These are phyloP conservation scores for Coemansia nantahalensis DNA, from an alignment of 192 early-diverging fungal genomes.

Conservation along the genomic window DNA sequence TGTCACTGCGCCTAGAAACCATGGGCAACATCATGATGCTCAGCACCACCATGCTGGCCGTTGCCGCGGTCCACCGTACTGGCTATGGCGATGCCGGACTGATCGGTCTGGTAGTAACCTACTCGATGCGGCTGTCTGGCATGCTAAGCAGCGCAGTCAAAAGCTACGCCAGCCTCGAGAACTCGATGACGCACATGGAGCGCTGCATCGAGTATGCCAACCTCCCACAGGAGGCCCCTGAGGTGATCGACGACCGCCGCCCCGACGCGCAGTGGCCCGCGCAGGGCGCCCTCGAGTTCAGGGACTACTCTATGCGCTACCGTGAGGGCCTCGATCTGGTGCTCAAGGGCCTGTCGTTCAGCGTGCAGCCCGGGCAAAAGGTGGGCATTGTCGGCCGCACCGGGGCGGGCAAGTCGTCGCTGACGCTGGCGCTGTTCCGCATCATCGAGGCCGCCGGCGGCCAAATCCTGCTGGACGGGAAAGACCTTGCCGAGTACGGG, in stretches of 20 bases:
- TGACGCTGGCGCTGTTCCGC: constrained; percentile 73
- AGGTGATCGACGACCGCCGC: constrained; percentile 28
- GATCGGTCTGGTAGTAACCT: constrained; percentile 75
- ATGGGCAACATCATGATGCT: constrained; percentile 78
- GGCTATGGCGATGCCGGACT: constrained; percentile 57
- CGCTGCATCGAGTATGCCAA: constrained; percentile 53
- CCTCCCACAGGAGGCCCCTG: constrained; percentile 37
- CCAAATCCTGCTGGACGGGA: constrained; percentile 71
- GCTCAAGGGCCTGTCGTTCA: constrained; percentile 43
- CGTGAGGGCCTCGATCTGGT: constrained; percentile 55
- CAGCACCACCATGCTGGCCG: constrained; percentile 68
- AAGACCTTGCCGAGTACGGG: constrained; percentile 71
- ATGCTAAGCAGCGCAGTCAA: constrained; percentile 72
- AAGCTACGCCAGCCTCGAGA: constrained; percentile 69
- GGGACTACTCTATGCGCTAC: constrained; percentile 55
- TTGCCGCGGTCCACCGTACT: constrained; percentile 57
- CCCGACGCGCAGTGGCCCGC: constrained; percentile 54
- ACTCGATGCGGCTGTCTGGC: constrained; percentile 76
- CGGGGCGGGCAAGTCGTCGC: constrained; percentile 79
- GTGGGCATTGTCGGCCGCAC: constrained; percentile 67
- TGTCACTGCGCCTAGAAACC: constrained; percentile 75
- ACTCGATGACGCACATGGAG: constrained; percentile 64
- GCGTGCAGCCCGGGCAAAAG: constrained; percentile 52
- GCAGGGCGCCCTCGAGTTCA: constrained; percentile 53
- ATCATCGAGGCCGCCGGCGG: constrained; percentile 67